Conservation (phyloP, 1,139 yeast species). For the Suhomyces taliae region DNA sequence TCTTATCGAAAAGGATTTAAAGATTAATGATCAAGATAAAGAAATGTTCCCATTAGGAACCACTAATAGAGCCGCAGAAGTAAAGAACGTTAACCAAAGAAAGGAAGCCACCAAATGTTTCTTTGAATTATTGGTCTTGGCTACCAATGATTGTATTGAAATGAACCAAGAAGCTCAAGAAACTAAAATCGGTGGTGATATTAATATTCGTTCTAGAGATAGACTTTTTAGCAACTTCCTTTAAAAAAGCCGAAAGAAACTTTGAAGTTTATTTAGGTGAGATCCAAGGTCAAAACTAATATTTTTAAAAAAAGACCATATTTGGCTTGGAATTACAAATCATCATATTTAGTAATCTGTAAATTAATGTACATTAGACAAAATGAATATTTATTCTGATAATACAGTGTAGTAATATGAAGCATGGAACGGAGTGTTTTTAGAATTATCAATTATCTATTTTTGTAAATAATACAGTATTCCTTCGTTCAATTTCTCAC, state of each 20-base stretch:
- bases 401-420: too few species aligned
- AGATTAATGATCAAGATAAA: constrained; percentile 14
- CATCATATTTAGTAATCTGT: constrained; percentile 6
- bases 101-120: constrained; percentile 73
- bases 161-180: constrained; percentile 51
- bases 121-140: constrained; percentile 80
- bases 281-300: too few species aligned
- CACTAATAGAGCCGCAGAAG: constrained; percentile 14
- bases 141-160: constrained; percentile 71
- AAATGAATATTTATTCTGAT: neutral
- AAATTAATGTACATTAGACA: constrained; percentile 19
- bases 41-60: constrained; percentile 31
- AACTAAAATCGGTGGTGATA: constrained; percentile 56
- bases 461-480: constrained; percentile 10
- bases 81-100: constrained; percentile 37
- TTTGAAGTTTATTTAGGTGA: too few species aligned
- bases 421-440: too few species aligned
- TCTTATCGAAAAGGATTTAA: constrained; percentile 41
- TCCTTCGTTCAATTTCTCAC: constrained; percentile 11
- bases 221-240: constrained; percentile 46
- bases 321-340: neutral
- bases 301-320: too few species aligned
- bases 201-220: constrained; percentile 53
- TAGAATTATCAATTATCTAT: neutral
- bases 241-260: constrained; percentile 8